Evolutionary conservation across 345 rosid genomes (phyloP).

Genomic region (Conringia planisiliqua): DNA sequence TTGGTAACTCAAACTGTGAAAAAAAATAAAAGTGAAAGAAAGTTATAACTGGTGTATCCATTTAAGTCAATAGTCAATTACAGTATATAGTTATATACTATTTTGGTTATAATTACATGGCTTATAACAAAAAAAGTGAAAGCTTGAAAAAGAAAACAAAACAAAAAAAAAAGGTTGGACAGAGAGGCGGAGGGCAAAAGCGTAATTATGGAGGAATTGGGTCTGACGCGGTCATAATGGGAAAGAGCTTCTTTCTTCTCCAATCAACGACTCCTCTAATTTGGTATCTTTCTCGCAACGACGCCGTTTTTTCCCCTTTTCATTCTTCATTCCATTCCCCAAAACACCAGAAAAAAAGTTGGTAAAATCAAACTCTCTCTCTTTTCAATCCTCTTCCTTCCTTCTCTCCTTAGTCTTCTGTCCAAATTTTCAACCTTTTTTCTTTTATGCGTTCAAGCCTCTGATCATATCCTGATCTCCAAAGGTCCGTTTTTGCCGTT

Average conservation of each 20-base stretch:
- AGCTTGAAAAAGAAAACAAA: not conserved
- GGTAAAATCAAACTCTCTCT: not conserved
- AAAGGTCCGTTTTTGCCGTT: not conserved
- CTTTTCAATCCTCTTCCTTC: not conserved
- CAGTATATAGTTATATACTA: too few species aligned
- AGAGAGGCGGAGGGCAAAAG: conserved; percentile 9
- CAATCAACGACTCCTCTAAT: conserved; percentile 29
- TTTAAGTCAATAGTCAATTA: not conserved
- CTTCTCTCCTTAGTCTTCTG: not conserved
- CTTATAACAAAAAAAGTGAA: not conserved
- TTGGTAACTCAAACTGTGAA: too few species aligned
- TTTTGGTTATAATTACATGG: not conserved
- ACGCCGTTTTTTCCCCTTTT: not conserved
- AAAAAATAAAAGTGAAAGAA: too few species aligned
- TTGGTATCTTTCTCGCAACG: conserved; percentile 16
- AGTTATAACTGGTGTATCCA: too few species aligned
- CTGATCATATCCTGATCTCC: conserved; percentile 16
- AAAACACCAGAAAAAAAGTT: not conserved
- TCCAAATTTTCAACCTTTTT: not conserved
- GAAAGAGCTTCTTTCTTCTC: conserved; percentile 12
- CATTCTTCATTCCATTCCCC: not conserved
- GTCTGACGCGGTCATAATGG: conserved; percentile 20
- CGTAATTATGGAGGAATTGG: not conserved
- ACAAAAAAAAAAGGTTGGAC: not conserved
- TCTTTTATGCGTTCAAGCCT: not conserved